Evolutionary conservation across 768 basidiomycete genomes (phyloP).

Genomic region (Candolleomyces aberdarensis): DNA sequence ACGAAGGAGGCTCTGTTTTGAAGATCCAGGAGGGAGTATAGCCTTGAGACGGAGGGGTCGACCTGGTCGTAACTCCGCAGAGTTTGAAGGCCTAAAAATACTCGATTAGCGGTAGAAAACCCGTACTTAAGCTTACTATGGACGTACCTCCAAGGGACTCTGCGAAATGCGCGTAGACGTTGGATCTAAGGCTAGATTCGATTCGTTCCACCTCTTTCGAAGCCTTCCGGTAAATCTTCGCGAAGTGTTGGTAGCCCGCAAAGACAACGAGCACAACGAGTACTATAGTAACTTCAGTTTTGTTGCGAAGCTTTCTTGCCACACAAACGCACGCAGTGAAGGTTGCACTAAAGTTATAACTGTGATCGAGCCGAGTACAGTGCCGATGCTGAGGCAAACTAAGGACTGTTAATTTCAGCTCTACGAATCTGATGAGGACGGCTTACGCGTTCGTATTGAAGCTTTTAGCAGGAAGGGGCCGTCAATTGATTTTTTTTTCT

Average conservation of each 20-base stretch:
- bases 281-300: slow-evolving; percentile 28
- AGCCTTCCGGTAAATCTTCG: slow-evolving; percentile 64
- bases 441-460: slow-evolving; percentile 55
- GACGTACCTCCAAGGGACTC: slow-evolving; percentile 60
- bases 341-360: slow-evolving; percentile 57
- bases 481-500: not conserved
- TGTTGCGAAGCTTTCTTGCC: not conserved
- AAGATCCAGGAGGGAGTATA: slow-evolving; percentile 64
- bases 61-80: slow-evolving; percentile 71
- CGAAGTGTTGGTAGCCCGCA: slow-evolving; percentile 63
- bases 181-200: slow-evolving; percentile 68
- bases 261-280: slow-evolving; percentile 50
- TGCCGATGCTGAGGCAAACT: slow-evolving; percentile 51
- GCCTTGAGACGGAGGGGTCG: slow-evolving; percentile 57
- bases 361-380: slow-evolving; percentile 47
- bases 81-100: slow-evolving; percentile 47
- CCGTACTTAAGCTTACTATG: too few species aligned
- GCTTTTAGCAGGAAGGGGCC: slow-evolving; percentile 26
- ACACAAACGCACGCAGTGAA: slow-evolving; percentile 48
- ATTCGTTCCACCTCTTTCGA: slow-evolving; percentile 66
- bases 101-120: not conserved
- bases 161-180: slow-evolving; percentile 74
- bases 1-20: slow-evolving; percentile 71
- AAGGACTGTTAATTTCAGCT: not conserved
- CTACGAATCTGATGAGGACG: not conserved